Base-by-base conservation (phyloP, 2,329 filamentous ascomycete species). In the Celoporthe dispersa region DNA sequence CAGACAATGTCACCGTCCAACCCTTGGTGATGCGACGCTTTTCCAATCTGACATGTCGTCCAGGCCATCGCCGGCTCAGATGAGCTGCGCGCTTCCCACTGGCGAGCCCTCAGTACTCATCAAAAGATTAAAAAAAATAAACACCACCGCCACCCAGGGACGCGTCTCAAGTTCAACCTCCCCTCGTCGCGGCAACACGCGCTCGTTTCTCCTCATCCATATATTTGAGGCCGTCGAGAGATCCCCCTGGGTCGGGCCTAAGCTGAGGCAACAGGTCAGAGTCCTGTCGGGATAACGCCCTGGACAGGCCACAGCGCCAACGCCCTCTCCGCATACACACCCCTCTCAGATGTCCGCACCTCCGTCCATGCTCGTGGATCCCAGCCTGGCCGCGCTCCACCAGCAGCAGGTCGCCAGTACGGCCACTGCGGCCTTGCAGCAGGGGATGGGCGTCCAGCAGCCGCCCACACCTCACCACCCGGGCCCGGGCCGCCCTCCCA, bases 391-490 rank as follows among this genome's bases (percentile, higher is more conserved):
- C 12, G 69, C 62, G 11, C 57, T 71, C 25, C 70, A 71, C 41
- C 70, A 69, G 64, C 70, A 71, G 68, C 68, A 68, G n/a, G 65
- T 67, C 4, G 70, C 70, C 33, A 68, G 60, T 55, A 70, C 64
- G 9, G 70, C 70, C 37, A 65, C 60, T 55, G 68, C 64, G 28
- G 68, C 63, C 37, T 55, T 71, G 61, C 70, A 71, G 61, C 70
- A 71, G 62, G 65, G 53, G 19, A 25, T 51, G 2, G 61, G 57
- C 16, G 64, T 64, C 14, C 64, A 66, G 66, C 70, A 71, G 51
- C 31, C 63, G 8, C 22, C 64, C 25, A 51, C 55, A 4, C 63
- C 70, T 19, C 39, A 61, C 14, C 64, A 69, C 44, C 28, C 14
- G 14, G 70, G 70, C 1, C 68, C 70, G 39, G 70, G 70, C 16